Percentiles rank a stretch among this genome's conserved stretches.
These are phyloP conservation scores for Phytopythium sindhum DNA, from an alignment of 352 stramenopile species.

Conservation along the genomic window DNA sequence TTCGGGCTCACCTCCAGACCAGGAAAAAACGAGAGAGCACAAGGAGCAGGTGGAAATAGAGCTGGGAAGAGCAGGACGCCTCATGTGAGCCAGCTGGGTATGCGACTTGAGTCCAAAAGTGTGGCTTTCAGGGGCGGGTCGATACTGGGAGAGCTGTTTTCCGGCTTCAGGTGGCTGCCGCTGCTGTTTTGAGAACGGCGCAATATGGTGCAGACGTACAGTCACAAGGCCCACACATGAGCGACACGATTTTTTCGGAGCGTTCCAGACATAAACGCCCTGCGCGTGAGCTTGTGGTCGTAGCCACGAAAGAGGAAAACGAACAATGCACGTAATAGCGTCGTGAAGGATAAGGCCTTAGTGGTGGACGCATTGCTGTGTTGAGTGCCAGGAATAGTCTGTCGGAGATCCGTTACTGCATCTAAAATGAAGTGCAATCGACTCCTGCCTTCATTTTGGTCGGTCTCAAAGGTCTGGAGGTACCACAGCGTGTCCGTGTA, in stretches of 20 bases:
- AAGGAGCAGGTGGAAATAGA: not conserved
- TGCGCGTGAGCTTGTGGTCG: not conserved
- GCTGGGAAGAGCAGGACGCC: conserved; percentile 1
- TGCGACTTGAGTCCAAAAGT: conserved; percentile 1
- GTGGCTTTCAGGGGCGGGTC: not conserved
- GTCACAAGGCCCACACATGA: not conserved
- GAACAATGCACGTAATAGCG: not conserved
- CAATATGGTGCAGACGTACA: conserved; percentile 1
- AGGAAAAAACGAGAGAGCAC: not conserved
- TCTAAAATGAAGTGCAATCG: no score
- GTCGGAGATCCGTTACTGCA: no score
- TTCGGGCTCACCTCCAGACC: not conserved
- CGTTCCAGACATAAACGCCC: not conserved
- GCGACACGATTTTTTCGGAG: not conserved
- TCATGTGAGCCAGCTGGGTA: not conserved
- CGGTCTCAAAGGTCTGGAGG: not conserved
- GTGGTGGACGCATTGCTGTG: not conserved
- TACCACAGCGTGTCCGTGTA: not conserved
- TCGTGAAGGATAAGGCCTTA: not conserved
- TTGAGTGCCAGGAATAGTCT: not conserved
- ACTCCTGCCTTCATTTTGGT: no score
- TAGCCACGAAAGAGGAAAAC: not conserved
- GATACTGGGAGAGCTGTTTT: not conserved
- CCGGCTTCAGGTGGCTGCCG: not conserved
- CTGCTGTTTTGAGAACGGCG: not conserved